Percentiles rank a stretch among this genome's conserved stretches.
These are phyloP conservation scores for Sporothrix brunneoviolacea DNA, from an alignment of 2,329 filamentous ascomycete genomes.

Conservation along the genomic window DNA sequence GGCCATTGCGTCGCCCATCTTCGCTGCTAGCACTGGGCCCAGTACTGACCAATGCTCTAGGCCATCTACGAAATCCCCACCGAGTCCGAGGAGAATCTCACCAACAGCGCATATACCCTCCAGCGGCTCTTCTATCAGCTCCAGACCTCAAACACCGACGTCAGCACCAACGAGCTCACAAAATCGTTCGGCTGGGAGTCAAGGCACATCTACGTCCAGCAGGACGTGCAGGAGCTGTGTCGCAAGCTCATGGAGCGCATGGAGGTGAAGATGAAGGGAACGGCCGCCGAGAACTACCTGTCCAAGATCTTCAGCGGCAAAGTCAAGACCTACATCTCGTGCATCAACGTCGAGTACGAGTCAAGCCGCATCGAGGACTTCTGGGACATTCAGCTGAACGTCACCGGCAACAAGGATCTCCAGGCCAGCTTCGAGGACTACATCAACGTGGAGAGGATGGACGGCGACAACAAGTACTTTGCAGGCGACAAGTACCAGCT, in stretches of 20 bases:
- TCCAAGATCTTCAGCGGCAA: constrained; percentile 93
- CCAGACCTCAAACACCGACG: constrained; percentile 76
- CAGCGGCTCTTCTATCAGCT: constrained; percentile 93
- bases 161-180: constrained; percentile 87
- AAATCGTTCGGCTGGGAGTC: constrained; percentile 98
- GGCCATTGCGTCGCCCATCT: too few species aligned
- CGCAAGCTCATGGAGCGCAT: constrained; percentile 95
- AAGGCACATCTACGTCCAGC: constrained; percentile 95
- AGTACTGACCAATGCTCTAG: constrained; percentile 35
- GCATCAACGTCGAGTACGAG: constrained; percentile 97
- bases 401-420: constrained; percentile 85
- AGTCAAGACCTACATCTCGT: constrained; percentile 97
- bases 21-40: too few species aligned
- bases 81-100: constrained; percentile 68
- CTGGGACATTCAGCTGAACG: constrained; percentile 98
- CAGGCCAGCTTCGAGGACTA: constrained; percentile 96
- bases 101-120: constrained; percentile 87
- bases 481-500: constrained; percentile 83
- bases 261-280: constrained; percentile 98
- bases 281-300: constrained; percentile 79
- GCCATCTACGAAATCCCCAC: constrained; percentile 97
- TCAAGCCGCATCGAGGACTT: constrained; percentile 94
- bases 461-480: constrained; percentile 97
- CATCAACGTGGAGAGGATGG: constrained; percentile 90
- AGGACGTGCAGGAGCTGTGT: constrained; percentile 95